A percentile compares a stretch with the other conserved stretches of the same genome.
Conservation (phyloP, 2,329 filamentous ascomycete genomes). For the Diaporthe sp. region DNA sequence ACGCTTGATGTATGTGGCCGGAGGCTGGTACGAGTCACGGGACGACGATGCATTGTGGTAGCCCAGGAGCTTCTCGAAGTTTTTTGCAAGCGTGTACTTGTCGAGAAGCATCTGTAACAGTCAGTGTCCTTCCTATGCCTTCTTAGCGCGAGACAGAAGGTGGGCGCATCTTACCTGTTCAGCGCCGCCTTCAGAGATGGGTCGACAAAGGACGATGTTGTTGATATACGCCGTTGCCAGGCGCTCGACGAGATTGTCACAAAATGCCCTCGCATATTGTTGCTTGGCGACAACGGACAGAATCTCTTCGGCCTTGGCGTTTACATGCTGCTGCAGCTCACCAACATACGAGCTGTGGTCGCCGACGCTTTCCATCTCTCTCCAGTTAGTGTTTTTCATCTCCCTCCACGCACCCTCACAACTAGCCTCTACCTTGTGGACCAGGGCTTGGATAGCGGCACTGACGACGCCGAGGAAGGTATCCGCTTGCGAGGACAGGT, state of each 20-base stretch:
- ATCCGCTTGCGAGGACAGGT: conserved; percentile 93
- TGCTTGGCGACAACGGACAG: conserved; percentile 85
- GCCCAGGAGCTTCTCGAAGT: conserved; percentile 78
- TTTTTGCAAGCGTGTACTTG: conserved; percentile 89
- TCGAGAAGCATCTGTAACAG: conserved; percentile 86
- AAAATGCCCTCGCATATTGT: conserved; percentile 94
- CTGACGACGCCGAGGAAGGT: conserved; percentile 95
- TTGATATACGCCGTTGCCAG: conserved; percentile 83
- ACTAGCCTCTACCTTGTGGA: conserved; percentile 84
- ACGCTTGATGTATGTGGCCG: conserved; percentile 82
- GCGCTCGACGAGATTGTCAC: conserved; percentile 93
- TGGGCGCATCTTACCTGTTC: conserved; percentile 75
- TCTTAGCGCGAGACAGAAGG: neutral
- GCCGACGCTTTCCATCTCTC: conserved; percentile 90
- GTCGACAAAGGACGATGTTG: conserved; percentile 89
- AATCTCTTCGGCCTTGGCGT: conserved; percentile 79
- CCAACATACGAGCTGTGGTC: conserved; percentile 94
- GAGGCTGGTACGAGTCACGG: conserved; percentile 53
- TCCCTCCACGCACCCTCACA: conserved; percentile 93
- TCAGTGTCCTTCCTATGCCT: conserved; percentile 42
- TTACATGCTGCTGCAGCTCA: conserved; percentile 81
- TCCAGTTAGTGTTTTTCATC: conserved; percentile 97
- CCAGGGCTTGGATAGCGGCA: conserved; percentile 84
- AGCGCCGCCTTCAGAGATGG: conserved; percentile 92
- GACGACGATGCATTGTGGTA: conserved; percentile 64